These are phyloP conservation scores for Arthrobotrys entomopaga DNA, from an alignment of 2,329 filamentous ascomycete genomes.

Conservation along the genomic window DNA sequence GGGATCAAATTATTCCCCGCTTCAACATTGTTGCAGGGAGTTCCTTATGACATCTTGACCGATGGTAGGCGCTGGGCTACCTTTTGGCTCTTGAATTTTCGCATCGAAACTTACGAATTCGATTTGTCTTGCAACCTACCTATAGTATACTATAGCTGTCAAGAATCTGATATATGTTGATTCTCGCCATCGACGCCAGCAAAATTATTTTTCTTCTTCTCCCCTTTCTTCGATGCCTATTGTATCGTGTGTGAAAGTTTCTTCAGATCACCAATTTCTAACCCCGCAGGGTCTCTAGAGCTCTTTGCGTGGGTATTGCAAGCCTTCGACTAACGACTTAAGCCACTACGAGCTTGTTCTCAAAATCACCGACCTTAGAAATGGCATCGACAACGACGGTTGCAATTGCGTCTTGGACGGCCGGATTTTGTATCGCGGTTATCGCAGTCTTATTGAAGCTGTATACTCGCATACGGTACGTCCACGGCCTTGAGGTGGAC, in stretches of 20 bases:
- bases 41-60: constrained; percentile 7
- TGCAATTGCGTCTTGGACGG: constrained; percentile 37
- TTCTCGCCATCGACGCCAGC: constrained; percentile 1
- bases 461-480: constrained; percentile 44
- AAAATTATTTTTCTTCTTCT: neutral
- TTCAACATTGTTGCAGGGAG: constrained; percentile 33
- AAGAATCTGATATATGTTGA: neutral
- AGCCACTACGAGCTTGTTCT: neutral
- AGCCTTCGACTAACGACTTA: neutral
- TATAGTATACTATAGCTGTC: constrained; percentile 2
- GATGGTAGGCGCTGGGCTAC: constrained; percentile 22
- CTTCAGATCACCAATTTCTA: neutral
- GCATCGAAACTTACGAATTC: constrained; percentile 8
- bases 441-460: constrained; percentile 28
- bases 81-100: constrained; percentile 9
- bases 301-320: constrained; percentile 1
- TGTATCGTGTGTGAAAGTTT: neutral
- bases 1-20: constrained; percentile 25
- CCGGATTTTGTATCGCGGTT: constrained; percentile 21
- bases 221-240: neutral
- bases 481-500: constrained; percentile 38
- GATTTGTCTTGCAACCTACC: constrained; percentile 29
- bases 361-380: neutral
- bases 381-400: constrained; percentile 38
- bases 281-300: neutral